Evolutionary conservation across 106 monocot species (phyloP).

Genomic region (Phalaenopsis aphrodite): DNA sequence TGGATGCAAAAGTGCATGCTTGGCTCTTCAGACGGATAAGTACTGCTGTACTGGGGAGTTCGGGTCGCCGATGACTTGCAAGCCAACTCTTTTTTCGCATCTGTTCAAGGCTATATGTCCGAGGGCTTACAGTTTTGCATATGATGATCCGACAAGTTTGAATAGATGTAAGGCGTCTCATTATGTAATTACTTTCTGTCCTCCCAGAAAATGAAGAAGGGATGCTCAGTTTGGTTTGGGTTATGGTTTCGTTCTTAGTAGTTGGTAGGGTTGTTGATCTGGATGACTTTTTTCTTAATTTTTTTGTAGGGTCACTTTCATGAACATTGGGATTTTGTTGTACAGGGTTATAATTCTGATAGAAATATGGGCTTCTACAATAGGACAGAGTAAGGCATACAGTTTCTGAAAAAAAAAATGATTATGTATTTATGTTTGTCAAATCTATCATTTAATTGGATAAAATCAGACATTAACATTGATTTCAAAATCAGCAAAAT

Average conservation of each 20-base stretch:
- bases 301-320: not conserved
- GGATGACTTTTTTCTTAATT: not conserved
- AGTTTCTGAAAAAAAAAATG: no score
- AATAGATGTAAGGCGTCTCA: slow-evolving; percentile 14
- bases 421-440: no score
- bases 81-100: slow-evolving; percentile 22
- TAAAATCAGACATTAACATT: no score
- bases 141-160: slow-evolving; percentile 16
- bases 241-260: not conserved
- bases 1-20: slow-evolving; percentile 53
- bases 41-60: slow-evolving; percentile 23
- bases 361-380: no score
- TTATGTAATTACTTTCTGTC: slow-evolving; percentile 25
- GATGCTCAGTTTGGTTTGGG: not conserved
- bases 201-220: slow-evolving; percentile 8
- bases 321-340: no score
- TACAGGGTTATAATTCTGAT: no score
- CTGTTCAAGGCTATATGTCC: slow-evolving; percentile 23
- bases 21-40: slow-evolving; percentile 24
- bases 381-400: no score
- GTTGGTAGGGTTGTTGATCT: not conserved
- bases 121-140: slow-evolving; percentile 17
- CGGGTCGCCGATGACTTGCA: slow-evolving; percentile 12
- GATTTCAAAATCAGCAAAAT: no score
- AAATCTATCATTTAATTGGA: no score